Evolutionary conservation across 1,284 basidiomycete species (phyloP), one percentile per base, ranked within the genome.

Genomic region (Fomes fomentarius): DNA sequence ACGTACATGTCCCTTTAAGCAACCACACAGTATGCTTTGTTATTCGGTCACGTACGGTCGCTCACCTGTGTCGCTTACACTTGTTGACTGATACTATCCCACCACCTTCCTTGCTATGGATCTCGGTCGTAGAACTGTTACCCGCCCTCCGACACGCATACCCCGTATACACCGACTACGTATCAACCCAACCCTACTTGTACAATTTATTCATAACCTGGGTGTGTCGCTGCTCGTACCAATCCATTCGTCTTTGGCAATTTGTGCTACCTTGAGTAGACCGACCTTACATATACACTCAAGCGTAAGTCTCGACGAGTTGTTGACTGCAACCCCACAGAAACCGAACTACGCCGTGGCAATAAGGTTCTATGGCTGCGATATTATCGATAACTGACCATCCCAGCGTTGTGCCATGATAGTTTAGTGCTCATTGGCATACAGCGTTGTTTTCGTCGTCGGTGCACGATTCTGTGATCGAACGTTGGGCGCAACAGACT

Each of bases 131-230:
- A 57, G 51, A 57, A 55, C 35, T 46, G 57, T 62, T 60, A 59
- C 57, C 57, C 61, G 56, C 61, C 53, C 50, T 60, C 46, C 50
- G 52, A 54, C 53, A 50, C 55, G 54, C 61, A 62, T 62, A 62
- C 61, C 60, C 59, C 50, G 46, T 56, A 57, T 58, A 58, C 56
- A 54, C 40, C 49, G 50, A 47, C 51, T 56, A 62, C 50, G 52
- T 52, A 59, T 57, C 52, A 55, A 52, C 41, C 41, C 46, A 54
- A 54, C 50, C 46, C 57, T 62, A 60, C 57, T 56, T 62, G 61
- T 62, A 62, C 60, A 44, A 52, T 55, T 56, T 61, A 57, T 58
- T 61, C 43, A n/a, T 52, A 25, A 47, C 52, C 44, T 43, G 52
- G 46, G 52, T 50, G 47, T 54, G 52, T 41, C 55, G 47, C 41